Evolutionary conservation across 495 filamentous ascomycete genomes (phyloP), one percentile per base, ranked within the genome.

Genomic region (Hypoxylon fuscum): DNA sequence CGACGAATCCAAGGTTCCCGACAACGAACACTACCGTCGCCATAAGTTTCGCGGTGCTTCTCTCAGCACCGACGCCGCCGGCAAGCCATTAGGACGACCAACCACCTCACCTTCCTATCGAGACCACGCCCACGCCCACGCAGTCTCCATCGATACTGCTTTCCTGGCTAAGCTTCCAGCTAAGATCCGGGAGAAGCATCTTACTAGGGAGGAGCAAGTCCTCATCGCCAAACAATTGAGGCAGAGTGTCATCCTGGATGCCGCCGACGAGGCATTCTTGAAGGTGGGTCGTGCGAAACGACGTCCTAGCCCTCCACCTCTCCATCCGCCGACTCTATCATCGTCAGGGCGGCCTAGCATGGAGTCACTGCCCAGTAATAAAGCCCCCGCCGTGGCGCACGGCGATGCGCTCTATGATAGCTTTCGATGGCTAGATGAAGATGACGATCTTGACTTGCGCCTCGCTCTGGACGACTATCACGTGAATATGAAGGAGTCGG

Each of bases 361-460:
- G 74, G 73, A 76, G 23, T 76, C 77, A 3, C 55, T 71, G 17
- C 0, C 34, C 21, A 63, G 68, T 15, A 62, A 69, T 17, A 45
- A 57, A 43, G 56, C 56, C 52, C 27, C 44, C 31, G n/a, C 40
- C 5, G 46, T 35, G 17, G 40, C 50, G n/a, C 45, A 74, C 76
- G n/a, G n/a, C n/a, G 34, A 66, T 56, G 48, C 74, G 12, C 79
- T 91, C 46, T 84, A 85, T 55, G 88, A 91, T 49, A 88, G 81
- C 54, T 90, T 93, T 64, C 84, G 87, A 27, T 92, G 90, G 90
- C 76, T 94, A 49, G 90, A 96, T 21, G 90, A 90, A 58, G 88
- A 91, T 58, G 85, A 88, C 11, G 85, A 90, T 46, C 76, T 94
- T 17, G 88, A 94, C 66, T 74, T 93, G 47, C 84, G 85, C 22